Conservation (phyloP, 768 basidiomycete species). For the Boletus bicolor region DNA sequence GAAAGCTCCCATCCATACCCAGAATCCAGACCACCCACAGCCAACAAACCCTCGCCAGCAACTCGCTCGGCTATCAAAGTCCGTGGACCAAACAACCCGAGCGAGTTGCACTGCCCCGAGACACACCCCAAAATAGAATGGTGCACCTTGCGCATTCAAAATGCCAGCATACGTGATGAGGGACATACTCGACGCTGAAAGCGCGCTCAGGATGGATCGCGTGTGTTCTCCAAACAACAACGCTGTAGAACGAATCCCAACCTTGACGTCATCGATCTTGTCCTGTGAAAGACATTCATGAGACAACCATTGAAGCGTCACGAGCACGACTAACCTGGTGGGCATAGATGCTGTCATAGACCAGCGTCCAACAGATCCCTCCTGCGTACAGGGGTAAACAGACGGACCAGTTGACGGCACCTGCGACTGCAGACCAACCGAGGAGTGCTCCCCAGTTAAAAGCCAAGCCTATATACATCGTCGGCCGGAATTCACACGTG, state of each 20-base stretch:
- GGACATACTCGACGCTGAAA: constrained; percentile 72
- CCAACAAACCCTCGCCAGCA: constrained; percentile 90
- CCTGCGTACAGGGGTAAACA: constrained; percentile 88
- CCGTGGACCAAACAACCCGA: constrained; percentile 68
- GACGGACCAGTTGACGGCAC: constrained; percentile 73
- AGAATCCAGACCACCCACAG: constrained; percentile 86
- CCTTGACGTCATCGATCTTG: constrained; percentile 83
- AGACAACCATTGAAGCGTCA: neutral
- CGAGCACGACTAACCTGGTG: constrained; percentile 68
- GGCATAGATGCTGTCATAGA: constrained; percentile 97
- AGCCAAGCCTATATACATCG: constrained; percentile 60
- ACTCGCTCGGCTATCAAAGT: constrained; percentile 72
- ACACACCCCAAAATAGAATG: constrained; percentile 78
- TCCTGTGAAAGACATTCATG: constrained; percentile 49
- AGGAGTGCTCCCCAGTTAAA: constrained; percentile 98
- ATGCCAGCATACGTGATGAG: constrained; percentile 77
- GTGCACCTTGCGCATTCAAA: constrained; percentile 68
- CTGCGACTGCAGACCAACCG: constrained; percentile 93
- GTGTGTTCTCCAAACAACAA: constrained; percentile 81
- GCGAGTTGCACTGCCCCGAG: constrained; percentile 74
- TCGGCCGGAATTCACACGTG: neutral
- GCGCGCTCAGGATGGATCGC: constrained; percentile 66
- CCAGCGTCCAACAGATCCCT: constrained; percentile 88
- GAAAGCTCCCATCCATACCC: constrained; percentile 79
- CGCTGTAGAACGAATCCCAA: constrained; percentile 91